Evolutionary conservation across 495 filamentous ascomycete genomes (phyloP).

Genomic region (Podospora fimiseda): DNA sequence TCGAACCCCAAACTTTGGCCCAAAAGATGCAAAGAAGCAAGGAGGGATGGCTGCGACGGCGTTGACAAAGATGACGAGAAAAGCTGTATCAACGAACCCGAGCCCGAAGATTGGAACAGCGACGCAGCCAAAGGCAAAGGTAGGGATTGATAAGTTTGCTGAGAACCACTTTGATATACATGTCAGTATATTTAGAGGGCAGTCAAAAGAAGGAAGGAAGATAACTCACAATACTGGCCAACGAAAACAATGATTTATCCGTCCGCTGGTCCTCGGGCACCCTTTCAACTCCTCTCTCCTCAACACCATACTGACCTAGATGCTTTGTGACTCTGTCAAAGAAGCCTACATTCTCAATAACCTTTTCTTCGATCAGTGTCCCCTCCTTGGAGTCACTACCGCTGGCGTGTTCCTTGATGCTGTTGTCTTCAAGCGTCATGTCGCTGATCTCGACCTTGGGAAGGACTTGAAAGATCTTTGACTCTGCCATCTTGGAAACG

Average conservation of each 20-base stretch:
- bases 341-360: no score
- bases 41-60: slow-evolving; percentile 66
- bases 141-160: slow-evolving; percentile 76
- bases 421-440: no score
- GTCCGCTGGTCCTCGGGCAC: slow-evolving; percentile 69
- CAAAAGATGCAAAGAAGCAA: slow-evolving; percentile 75
- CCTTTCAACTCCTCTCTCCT: slow-evolving; percentile 75
- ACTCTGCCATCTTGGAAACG: no score
- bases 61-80: slow-evolving; percentile 71
- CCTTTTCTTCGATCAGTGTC: no score
- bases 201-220: neutral
- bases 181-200: neutral
- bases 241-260: slow-evolving; percentile 58
- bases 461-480: no score
- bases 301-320: slow-evolving; percentile 63
- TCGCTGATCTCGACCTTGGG: no score
- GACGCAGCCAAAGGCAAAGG: slow-evolving; percentile 74
- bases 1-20: slow-evolving; percentile 68
- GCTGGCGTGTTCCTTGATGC: no score
- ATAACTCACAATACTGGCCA: slow-evolving; percentile 65
- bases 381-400: no score
- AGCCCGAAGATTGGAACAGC: slow-evolving; percentile 60
- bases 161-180: slow-evolving; percentile 61
- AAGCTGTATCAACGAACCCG: slow-evolving; percentile 69
- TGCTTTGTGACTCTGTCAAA: slow-evolving; percentile 65